Base-by-base conservation (phyloP, 192 early-diverging fungal species). In the Coemansia aciculifera region DNA sequence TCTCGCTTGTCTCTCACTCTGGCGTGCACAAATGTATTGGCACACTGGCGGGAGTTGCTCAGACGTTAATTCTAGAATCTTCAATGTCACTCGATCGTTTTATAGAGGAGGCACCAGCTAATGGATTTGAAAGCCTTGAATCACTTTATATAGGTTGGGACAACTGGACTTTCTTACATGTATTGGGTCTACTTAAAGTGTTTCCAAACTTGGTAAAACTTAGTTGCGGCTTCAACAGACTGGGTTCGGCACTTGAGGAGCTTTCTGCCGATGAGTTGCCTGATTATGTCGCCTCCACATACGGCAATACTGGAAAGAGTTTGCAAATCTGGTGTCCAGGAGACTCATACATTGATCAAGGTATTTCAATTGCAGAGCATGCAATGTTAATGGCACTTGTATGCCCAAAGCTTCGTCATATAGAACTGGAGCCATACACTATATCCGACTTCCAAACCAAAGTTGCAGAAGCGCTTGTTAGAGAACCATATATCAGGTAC, bases 21-120 rank as follows among this genome's bases (percentile, higher is more conserved):
- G 13, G 89, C 87, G 74, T 99, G 98, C 1, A 98, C 89, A 77
- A 97, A 93, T 82, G 97, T 97, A 64, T 95, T 93, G 11, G 96
- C 92, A 77, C 2, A n/a, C n/a, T 52, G 24, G n/a, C 27, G 8
- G 24, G 24, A 4, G 8, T 9, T 12, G 23, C 49, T 13, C 49
- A 27, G 23, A 27, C 21, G 11, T 36, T 36, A 17, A 36, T 2
- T 6, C 1, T 19, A 10, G 11, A 2, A 8, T 15, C 0, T 59
- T 6, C 7, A 2, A 8, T 31, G 31, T 3, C 17, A 9, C 0
- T 36, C 13, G 0, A 9, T 1, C 5, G 2, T 31, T 9, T 36
- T 7, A 19, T 12, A 29, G 49, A 23, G 1, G 24, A 7, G 2
- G 49, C 49, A 29, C 24, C 49, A 3, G 9, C 12, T 52, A 2